phyloP scores from a whole-genome alignment of 2,329 filamentous ascomycete genomes.

The Metarhizium sp. region DNA sequence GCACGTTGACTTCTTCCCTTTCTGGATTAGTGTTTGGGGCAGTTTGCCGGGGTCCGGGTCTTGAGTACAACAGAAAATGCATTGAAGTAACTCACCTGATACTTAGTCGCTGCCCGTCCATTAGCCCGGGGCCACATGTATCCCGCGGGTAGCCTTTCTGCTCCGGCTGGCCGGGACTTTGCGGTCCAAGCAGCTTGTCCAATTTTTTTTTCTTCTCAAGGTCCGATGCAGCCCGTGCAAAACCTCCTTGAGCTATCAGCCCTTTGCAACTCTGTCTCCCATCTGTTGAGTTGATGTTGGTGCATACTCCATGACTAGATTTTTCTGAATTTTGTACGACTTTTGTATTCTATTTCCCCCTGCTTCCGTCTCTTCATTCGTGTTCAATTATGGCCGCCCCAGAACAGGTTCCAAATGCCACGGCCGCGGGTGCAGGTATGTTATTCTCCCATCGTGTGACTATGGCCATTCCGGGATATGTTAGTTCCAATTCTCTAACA shows the following conservation, averaged over 20 bases:
- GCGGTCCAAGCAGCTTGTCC: constrained; percentile 15
- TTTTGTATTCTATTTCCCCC: constrained; percentile 10
- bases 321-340: constrained; percentile 9
- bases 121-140: neutral
- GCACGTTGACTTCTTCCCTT: constrained; percentile 21
- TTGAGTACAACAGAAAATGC: neutral
- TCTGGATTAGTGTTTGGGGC: constrained; percentile 14
- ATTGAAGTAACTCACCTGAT: neutral
- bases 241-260: neutral
- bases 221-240: neutral
- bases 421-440: constrained; percentile 14
- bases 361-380: constrained; percentile 5
- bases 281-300: constrained; percentile 14
- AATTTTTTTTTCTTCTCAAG: constrained; percentile 15
- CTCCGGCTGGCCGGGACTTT: constrained; percentile 18
- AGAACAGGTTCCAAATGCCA: constrained; percentile 14
- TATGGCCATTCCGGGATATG: neutral
- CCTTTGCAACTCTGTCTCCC: constrained; percentile 5
- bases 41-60: constrained; percentile 4
- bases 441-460: neutral
- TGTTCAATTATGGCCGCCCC: constrained; percentile 23
- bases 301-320: constrained; percentile 19
- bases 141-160: constrained; percentile 2
- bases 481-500: neutral
- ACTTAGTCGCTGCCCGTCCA: neutral